phyloP scores from a whole-genome alignment of 768 basidiomycete species.

The Podaxis rugospora region DNA sequence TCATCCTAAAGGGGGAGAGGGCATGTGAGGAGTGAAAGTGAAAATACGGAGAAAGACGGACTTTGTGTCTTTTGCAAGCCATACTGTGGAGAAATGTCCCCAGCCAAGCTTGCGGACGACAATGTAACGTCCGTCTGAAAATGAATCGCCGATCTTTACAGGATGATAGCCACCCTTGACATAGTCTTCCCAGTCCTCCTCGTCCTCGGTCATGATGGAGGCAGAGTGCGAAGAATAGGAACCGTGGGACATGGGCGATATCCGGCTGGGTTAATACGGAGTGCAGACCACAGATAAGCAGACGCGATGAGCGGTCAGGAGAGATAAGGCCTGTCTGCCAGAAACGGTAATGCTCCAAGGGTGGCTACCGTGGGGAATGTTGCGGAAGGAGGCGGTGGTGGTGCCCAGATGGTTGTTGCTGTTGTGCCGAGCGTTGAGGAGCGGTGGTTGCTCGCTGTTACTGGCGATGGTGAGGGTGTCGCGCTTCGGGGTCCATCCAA shows the following conservation, averaged over 20 bases:
- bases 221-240: conserved; percentile 68
- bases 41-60: conserved; percentile 29
- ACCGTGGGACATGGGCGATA: conserved; percentile 57
- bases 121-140: conserved; percentile 81
- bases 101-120: conserved; percentile 95
- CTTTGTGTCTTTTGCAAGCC: conserved; percentile 84
- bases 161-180: conserved; percentile 83
- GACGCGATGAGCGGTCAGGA: too few relatives aligned
- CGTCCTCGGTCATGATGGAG: conserved; percentile 86
- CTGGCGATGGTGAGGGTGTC: not conserved
- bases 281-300: conserved; percentile 3
- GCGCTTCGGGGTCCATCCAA: conserved; percentile 1
- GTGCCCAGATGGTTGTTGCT: not conserved
- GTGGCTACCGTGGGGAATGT: not conserved
- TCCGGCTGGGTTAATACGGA: conserved; percentile 1
- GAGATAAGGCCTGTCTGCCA: not conserved
- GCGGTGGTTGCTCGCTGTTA: not conserved
- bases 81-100: conserved; percentile 94
- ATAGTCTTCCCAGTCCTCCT: conserved; percentile 90
- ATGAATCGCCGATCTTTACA: conserved; percentile 91
- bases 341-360: not conserved
- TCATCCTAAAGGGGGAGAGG: conserved; percentile 52
- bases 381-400: not conserved
- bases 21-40: not conserved
- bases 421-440: not conserved